phyloP scores from a whole-genome alignment of 257 asterid genomes.

The Mentha longifolia region DNA sequence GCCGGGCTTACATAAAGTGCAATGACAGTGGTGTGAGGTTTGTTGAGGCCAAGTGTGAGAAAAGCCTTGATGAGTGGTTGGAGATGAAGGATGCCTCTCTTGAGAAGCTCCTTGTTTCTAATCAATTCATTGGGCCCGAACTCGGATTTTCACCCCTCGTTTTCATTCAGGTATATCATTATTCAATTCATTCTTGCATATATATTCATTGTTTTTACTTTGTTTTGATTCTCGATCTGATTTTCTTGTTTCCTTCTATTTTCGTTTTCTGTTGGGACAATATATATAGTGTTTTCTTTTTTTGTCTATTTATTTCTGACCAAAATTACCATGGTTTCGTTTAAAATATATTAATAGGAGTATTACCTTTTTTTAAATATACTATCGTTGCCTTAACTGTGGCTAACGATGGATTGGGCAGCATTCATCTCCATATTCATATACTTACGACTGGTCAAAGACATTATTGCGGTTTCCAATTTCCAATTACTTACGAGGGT shows the following conservation, averaged over 20 bases:
- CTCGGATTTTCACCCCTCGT: slow-evolving; percentile 69
- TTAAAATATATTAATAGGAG: too few relatives aligned
- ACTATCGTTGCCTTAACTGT: too few relatives aligned
- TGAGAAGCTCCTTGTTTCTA: slow-evolving; percentile 49
- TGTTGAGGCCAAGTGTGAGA: slow-evolving; percentile 70
- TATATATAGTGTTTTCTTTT: too few relatives aligned
- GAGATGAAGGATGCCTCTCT: slow-evolving; percentile 43
- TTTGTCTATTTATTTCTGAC: background rate
- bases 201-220: background rate
- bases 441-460: too few relatives aligned
- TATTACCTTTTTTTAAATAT: too few relatives aligned
- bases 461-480: too few relatives aligned
- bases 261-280: background rate
- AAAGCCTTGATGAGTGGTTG: slow-evolving; percentile 73
- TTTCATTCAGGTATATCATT: slow-evolving; percentile 60
- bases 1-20: slow-evolving; percentile 80
- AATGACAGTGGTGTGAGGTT: slow-evolving; percentile 86
- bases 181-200: background rate
- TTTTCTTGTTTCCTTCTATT: background rate
- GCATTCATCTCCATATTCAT: too few relatives aligned
- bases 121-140: slow-evolving; percentile 74
- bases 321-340: background rate
- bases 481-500: background rate
- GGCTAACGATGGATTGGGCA: too few relatives aligned
- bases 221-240: background rate